Percentiles rank a stretch among this genome's conserved stretches.
phyloP scores from a whole-genome alignment of 2,329 filamentous ascomycete species.

The Verticillium longisporum region DNA sequence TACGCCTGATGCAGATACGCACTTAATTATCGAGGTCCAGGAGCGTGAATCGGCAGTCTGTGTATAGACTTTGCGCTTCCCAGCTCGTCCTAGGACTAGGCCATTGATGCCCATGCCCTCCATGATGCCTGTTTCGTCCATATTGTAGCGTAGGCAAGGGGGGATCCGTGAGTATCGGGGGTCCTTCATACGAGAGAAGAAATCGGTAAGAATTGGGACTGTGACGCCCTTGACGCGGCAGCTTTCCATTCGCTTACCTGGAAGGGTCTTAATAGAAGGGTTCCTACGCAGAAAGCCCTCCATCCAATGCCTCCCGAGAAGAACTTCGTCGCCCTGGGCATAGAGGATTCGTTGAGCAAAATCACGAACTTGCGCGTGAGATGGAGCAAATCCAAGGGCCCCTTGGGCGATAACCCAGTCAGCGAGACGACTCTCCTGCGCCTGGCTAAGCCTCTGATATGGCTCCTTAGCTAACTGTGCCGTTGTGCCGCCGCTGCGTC shows the following conservation, averaged over 20 bases:
- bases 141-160: too few species aligned
- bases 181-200: too few species aligned
- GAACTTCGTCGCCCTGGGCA: neutral
- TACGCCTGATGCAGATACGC: too few species aligned
- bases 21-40: too few species aligned
- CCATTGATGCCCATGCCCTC: too few species aligned
- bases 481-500: neutral
- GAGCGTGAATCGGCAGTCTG: too few species aligned
- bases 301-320: neutral
- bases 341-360: neutral
- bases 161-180: too few species aligned
- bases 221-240: neutral
- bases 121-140: too few species aligned
- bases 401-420: neutral
- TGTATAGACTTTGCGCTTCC: too few species aligned
- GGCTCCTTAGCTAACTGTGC: neutral
- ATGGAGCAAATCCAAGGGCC: neutral
- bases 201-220: neutral
- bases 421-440: neutral
- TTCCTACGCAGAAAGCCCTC: neutral
- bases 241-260: neutral
- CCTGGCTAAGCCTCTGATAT: neutral
- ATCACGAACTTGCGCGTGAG: neutral
- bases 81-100: too few species aligned
- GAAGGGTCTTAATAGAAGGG: neutral